phyloP scores from a whole-genome alignment of 2,329 filamentous ascomycete genomes.

The Hymenoscyphus fructigenus region DNA sequence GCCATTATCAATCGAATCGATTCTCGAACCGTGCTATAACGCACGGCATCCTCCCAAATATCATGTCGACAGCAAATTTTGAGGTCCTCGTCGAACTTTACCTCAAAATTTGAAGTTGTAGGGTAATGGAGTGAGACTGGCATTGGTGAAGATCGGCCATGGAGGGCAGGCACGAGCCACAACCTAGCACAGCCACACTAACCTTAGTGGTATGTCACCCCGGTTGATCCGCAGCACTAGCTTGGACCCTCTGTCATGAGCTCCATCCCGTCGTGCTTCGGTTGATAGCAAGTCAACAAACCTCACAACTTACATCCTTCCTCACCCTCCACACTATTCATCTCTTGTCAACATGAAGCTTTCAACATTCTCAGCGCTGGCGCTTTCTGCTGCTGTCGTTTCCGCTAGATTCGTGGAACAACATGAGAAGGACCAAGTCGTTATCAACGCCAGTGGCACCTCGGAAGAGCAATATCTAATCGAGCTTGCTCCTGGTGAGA shows the following conservation, averaged over 20 bases:
- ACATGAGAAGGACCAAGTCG: slow-evolving; percentile 50
- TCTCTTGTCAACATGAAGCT: slow-evolving; percentile 50
- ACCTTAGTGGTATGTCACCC: neutral
- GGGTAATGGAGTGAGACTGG: too few relatives aligned
- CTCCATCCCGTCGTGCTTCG: neutral
- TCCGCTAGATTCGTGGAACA: slow-evolving; percentile 57
- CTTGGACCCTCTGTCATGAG: neutral
- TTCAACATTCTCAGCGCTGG: slow-evolving; percentile 47
- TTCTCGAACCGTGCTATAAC: too few relatives aligned
- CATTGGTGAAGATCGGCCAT: too few relatives aligned
- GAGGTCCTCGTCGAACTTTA: too few relatives aligned
- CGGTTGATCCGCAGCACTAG: neutral
- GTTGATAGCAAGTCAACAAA: slow-evolving; percentile 1
- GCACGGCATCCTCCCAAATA: too few relatives aligned
- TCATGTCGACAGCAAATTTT: too few relatives aligned
- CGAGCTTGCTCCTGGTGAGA: slow-evolving; percentile 81
- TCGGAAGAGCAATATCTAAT: slow-evolving; percentile 66
- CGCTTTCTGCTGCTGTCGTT: slow-evolving; percentile 52
- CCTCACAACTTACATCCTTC: neutral
- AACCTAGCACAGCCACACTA: too few relatives aligned
- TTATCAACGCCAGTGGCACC: slow-evolving; percentile 41
- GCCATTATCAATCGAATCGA: too few relatives aligned
- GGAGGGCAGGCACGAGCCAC: too few relatives aligned
- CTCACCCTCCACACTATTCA: neutral
- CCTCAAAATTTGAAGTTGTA: too few relatives aligned